Evolutionary conservation across 176 grass and related monocot genomes (phyloP), one percentile per base, ranked within the genome.

Genomic region (Coix lacrymajobi): DNA sequence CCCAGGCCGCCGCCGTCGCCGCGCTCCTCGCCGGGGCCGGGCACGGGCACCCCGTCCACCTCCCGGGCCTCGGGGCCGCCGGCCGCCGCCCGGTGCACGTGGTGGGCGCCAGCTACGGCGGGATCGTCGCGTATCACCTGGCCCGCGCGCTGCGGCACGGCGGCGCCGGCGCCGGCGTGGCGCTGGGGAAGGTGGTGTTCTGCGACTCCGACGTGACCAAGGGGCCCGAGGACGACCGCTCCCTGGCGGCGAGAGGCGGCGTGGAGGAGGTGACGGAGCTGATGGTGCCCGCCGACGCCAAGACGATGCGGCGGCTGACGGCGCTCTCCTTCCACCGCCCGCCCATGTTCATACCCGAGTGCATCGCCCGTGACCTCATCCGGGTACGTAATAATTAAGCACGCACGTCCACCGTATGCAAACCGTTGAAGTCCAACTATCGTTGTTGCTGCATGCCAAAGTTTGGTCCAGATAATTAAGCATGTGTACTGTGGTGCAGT

Each of bases 81-180:
- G n/a, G n/a, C n/a, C n/a, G 46, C 24, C 48, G 92, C 11, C n/a
- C 61, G 6, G 57, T 89, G 72, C 88, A 91, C 54, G 61, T 98
- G 40, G 90, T 75, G 24, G 95, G 95, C 31, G 92, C 95, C 61
- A 98, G 95, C 88, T 98, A 94, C 88, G 95, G 95, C 51, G 95
- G 95, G 17, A 86, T 98, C 51, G 92, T 98, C 45, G 81, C 90
- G 76, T 92, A 92, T 81, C 85, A 98, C 86, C 79, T 98, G 62
- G 92, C 95, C 24, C 84, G 90, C 7, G 48, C 43, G 70, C 88
- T 98, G 77, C 81, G 57, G 7, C 32, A 11, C n/a, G n/a, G 4
- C 7, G 51, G 20, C 30, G 71, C 6, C 62, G n/a, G 15, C 11
- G 7, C 80, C 56, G 28, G 13, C 26, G 67, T 69, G 44, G 76